phyloP scores from a whole-genome alignment of 2,329 filamentous ascomycete species.

The Aspergillus sp. region DNA sequence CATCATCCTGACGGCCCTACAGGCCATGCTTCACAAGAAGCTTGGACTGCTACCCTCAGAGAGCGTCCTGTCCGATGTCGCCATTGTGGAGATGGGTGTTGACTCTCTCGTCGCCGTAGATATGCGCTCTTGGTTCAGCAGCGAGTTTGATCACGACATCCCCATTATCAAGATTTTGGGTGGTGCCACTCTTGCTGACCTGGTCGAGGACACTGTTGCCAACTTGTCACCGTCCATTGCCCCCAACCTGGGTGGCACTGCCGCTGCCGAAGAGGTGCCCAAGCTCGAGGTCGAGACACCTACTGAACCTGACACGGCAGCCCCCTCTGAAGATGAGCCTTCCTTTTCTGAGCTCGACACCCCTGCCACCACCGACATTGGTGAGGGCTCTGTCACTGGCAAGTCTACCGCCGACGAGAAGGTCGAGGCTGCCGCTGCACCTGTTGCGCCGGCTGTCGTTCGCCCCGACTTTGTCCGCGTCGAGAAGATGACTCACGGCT shows the following conservation, averaged over 20 bases:
- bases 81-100: neutral
- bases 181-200: neutral
- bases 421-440: neutral
- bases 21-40: neutral
- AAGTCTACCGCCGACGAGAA: neutral
- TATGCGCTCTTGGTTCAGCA: constrained; percentile 6
- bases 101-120: constrained; percentile 9
- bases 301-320: too few relatives aligned
- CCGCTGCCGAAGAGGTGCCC: neutral
- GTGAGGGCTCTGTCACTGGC: neutral
- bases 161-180: neutral
- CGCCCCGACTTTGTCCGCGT: neutral
- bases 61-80: neutral
- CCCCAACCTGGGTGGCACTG: neutral
- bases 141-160: neutral
- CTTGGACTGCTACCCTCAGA: neutral
- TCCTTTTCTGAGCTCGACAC: too few relatives aligned
- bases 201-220: neutral
- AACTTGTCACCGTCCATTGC: neutral
- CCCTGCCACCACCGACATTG: too few relatives aligned
- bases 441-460: neutral
- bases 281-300: neutral
- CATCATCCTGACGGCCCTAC: neutral
- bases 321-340: too few relatives aligned
- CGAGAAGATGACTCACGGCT: neutral